Percentiles rank a stretch among this genome's conserved stretches.
phyloP scores from a whole-genome alignment of 176 grass and related monocot genomes.

The Stipa capillata region DNA sequence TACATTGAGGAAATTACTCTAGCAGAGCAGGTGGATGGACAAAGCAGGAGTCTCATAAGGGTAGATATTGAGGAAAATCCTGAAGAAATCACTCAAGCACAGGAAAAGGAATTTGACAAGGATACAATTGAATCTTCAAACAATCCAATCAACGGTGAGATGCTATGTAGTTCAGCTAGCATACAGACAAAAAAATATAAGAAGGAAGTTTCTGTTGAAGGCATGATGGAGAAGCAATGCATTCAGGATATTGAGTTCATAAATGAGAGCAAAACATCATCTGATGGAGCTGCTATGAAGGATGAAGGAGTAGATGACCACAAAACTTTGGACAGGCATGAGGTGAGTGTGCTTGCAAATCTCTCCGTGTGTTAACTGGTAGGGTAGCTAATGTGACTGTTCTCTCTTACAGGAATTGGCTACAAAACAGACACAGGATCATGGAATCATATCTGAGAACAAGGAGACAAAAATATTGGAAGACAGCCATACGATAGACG shows the following conservation, averaged over 20 bases:
- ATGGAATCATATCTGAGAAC: neutral
- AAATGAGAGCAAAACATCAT: conserved; percentile 16
- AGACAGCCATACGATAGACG: neutral
- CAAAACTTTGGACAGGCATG: conserved; percentile 21
- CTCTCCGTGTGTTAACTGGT: conserved; percentile 8
- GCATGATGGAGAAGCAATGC: neutral
- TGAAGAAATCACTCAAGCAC: neutral
- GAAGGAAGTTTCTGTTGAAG: neutral
- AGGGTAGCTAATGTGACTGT: conserved; percentile 1
- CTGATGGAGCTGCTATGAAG: conserved; percentile 2
- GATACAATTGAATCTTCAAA: conserved; percentile 12
- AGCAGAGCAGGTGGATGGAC: neutral
- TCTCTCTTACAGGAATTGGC: conserved; percentile 16
- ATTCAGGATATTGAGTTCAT: conserved; percentile 6
- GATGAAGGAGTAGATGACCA: conserved; percentile 10
- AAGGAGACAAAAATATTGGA: neutral
- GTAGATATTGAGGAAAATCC: neutral
- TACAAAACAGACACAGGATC: neutral
- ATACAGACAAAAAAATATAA: conserved; percentile 15
- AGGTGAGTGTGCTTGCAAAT: conserved; percentile 24
- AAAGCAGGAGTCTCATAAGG: neutral
- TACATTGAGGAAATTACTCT: conserved; percentile 12
- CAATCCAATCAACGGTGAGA: neutral
- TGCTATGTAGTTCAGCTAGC: conserved; percentile 1
- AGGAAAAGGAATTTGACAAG: neutral